phyloP scores from a whole-genome alignment of 768 basidiomycete species.

The Xanthoconium purpureum region DNA sequence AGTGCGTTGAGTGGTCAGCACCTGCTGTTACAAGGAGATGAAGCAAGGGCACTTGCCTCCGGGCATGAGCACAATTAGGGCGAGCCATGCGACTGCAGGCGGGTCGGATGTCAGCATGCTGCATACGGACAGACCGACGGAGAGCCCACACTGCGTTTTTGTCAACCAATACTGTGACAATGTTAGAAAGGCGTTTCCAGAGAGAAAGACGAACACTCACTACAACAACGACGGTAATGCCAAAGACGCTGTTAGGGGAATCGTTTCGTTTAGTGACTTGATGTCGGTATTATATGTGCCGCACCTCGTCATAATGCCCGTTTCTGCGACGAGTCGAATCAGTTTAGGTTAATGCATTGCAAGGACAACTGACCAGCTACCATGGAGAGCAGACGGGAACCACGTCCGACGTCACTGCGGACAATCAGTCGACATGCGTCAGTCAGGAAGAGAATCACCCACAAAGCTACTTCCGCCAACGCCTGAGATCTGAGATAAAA shows the following conservation, averaged over 20 bases:
- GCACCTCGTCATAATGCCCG: conserved; percentile 12
- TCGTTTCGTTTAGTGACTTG: no score
- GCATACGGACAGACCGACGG: neutral
- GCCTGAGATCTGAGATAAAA: conserved; percentile 10
- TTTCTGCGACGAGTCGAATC: conserved; percentile 14
- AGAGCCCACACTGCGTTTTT: conserved; percentile 9
- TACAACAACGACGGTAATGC: neutral
- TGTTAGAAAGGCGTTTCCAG: neutral
- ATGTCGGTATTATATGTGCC: neutral
- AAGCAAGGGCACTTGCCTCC: conserved; percentile 10
- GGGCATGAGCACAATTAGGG: conserved; percentile 14
- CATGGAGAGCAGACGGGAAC: conserved; percentile 1
- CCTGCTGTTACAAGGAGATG: no score
- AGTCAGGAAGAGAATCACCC: neutral
- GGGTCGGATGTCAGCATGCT: neutral
- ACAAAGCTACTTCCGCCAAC: conserved; percentile 4
- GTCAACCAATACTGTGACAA: conserved; percentile 18
- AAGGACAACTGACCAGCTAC: conserved; percentile 12
- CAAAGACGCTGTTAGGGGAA: conserved; percentile 7
- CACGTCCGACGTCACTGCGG: conserved; percentile 3
- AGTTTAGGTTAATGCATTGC: neutral
- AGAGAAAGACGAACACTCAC: conserved; percentile 5
- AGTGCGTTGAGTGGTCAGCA: neutral
- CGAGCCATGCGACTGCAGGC: conserved; percentile 12
- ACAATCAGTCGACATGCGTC: neutral